Evolutionary conservation across 768 basidiomycete genomes (phyloP).

Genomic region (Termitomyces sp.): DNA sequence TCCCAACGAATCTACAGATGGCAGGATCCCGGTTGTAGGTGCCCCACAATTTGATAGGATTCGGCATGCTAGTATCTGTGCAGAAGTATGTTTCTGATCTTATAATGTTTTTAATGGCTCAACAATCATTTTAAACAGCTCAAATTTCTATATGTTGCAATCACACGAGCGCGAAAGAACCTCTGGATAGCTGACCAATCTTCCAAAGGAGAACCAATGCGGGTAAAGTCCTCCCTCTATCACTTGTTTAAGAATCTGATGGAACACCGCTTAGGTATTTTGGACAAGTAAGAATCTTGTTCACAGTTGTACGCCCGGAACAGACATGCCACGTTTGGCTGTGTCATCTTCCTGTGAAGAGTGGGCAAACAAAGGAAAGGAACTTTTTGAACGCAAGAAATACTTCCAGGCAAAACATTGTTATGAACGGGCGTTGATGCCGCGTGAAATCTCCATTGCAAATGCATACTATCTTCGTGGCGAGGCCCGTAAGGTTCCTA

Average conservation of each 20-base stretch:
- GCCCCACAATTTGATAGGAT: slow-evolving; percentile 44
- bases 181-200: slow-evolving; percentile 68
- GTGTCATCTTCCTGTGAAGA: slow-evolving; percentile 41
- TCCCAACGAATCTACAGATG: slow-evolving; percentile 4
- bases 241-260: neutral
- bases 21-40: neutral
- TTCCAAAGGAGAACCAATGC: slow-evolving; percentile 48
- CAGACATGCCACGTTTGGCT: slow-evolving; percentile 48
- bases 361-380: slow-evolving; percentile 28
- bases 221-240: slow-evolving; percentile 24
- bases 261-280: slow-evolving; percentile 31
- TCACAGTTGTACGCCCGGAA: slow-evolving; percentile 40
- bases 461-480: slow-evolving; percentile 51
- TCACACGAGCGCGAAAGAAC: slow-evolving; percentile 64
- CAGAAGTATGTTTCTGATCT: slow-evolving; percentile 36
- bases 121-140: slow-evolving; percentile 29
- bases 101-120: neutral
- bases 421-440: slow-evolving; percentile 40
- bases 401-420: slow-evolving; percentile 52
- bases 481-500: slow-evolving; percentile 32
- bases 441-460: slow-evolving; percentile 38
- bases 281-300: slow-evolving; percentile 45
- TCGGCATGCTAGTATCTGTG: slow-evolving; percentile 50
- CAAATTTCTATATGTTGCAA: slow-evolving; percentile 65
- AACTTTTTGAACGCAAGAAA: slow-evolving; percentile 32